Evolutionary conservation across 441 rosid genomes (phyloP), one percentile per base, ranked within the genome.

Genomic region (Theobroma grandiflorum): DNA sequence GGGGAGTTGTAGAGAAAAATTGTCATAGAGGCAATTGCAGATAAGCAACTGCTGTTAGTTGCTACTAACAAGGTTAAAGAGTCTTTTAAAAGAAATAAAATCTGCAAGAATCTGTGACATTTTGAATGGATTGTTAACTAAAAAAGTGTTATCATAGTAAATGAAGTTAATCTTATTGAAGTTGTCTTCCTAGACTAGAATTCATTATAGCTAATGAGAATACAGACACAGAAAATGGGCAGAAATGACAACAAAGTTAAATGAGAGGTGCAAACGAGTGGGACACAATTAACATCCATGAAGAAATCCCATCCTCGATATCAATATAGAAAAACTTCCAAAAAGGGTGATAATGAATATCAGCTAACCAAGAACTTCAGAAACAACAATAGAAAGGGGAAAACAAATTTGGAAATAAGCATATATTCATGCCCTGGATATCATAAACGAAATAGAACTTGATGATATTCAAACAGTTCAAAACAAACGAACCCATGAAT

Each of bases 251-350:
- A 42, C 52, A 52, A 42, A 20, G 50, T 43, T 68, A 43, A 8
- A 68, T 68, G 72, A 43, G 35, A 68, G 20, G 72, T 43, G 33
- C 75, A n/a, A 71, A 49, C 10, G 14, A 64, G 68, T 15, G 43
- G 68, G 45, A 64, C 11, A 64, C 4, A 16, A 7, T 40, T 18
- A 40, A 38, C 52, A 42, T 20, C 3, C 31, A 42, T 38, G 43
- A 38, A 65, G 5, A 18, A 72, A 35, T 38, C 50, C 33, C n/a
- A 40, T 40, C 49, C 38, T 55, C 37, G 12, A 53, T 14, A 53
- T 4, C 18, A 53, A 14, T 18, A 53, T 15, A 4, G 4, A 18
- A 53, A 9, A 53, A 8, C 49, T 45, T 45, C 7, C n/a, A 53
- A 53, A 53, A 53, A 50, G 55, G 4, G 16, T 5, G 12, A 18